phyloP scores from a whole-genome alignment of 495 filamentous ascomycete genomes.

The Penicillium maclennaniae region DNA sequence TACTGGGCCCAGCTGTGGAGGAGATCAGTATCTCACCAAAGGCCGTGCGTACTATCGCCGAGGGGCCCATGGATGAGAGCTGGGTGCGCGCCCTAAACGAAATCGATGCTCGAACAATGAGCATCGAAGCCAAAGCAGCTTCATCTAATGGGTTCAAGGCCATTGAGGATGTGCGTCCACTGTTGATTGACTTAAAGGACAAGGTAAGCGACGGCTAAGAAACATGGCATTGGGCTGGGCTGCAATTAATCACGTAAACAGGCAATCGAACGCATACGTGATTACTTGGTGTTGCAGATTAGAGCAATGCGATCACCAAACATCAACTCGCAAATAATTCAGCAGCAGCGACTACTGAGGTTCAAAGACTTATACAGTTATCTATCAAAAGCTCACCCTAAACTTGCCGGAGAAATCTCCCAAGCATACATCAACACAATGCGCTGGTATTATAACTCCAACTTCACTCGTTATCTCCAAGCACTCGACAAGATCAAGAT shows the following conservation, averaged over 20 bases:
- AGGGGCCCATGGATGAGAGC: conserved; percentile 83
- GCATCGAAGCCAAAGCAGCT: conserved; percentile 62
- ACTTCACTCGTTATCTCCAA: conserved; percentile 84
- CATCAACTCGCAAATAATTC: conserved; percentile 93
- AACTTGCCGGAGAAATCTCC: conserved; percentile 79
- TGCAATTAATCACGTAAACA: conserved; percentile 28
- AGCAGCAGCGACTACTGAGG: conserved; percentile 81
- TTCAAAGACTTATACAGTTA: conserved; percentile 87
- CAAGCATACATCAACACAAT: conserved; percentile 98
- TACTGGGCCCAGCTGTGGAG: conserved; percentile 85
- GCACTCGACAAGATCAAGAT: conserved; percentile 81
- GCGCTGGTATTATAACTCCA: conserved; percentile 94
- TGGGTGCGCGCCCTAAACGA: conserved; percentile 86
- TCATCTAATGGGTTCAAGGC: conserved; percentile 66
- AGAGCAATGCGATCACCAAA: conserved; percentile 88
- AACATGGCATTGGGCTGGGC: background rate
- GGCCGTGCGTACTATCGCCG: conserved; percentile 74
- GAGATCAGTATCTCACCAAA: conserved; percentile 83
- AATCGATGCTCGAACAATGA: conserved; percentile 70
- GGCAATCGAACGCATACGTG: conserved; percentile 90
- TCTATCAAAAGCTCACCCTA: conserved; percentile 69
- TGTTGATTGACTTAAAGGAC: conserved; percentile 75
- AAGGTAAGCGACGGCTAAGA: conserved; percentile 54
- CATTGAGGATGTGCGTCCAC: conserved; percentile 74
- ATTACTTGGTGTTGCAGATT: conserved; percentile 90